Evolutionary conservation across 164 flowering plant genomes (phyloP).

Genomic region (Kalanchoe fedtschenkoi): DNA sequence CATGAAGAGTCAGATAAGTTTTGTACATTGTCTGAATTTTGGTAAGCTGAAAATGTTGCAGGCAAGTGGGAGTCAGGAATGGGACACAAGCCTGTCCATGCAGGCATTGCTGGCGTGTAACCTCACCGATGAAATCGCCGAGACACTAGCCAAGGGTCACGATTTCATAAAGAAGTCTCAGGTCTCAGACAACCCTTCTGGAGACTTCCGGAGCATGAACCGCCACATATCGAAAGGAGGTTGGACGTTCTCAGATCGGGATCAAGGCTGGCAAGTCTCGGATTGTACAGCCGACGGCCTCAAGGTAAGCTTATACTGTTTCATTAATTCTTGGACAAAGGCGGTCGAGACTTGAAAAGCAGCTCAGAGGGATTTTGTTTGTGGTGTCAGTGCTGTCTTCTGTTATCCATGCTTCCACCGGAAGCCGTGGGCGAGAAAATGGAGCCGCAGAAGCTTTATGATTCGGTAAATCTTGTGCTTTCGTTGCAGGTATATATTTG

Average conservation of each 20-base stretch:
- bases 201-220: neutral
- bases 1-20: no score
- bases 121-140: neutral
- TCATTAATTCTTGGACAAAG: neutral
- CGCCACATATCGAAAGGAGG: conserved; percentile 1
- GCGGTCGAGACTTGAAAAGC: no score
- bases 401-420: conserved; percentile 1
- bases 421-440: conserved; percentile 3
- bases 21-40: neutral
- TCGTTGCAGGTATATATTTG: neutral
- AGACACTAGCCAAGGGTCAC: neutral
- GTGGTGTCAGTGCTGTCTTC: neutral
- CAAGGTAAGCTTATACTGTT: neutral
- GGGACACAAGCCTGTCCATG: neutral
- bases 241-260: conserved; percentile 2
- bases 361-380: neutral
- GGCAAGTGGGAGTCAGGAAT: neutral
- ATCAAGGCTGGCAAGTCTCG: conserved; percentile 6
- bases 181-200: neutral
- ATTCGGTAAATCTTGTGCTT: neutral
- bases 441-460: neutral
- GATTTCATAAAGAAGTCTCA: conserved; percentile 5
- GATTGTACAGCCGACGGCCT: conserved; percentile 3
- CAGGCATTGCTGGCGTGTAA: neutral
- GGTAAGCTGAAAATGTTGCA: neutral